These are phyloP conservation scores for Globisporangium spiculum DNA, from an alignment of 352 stramenopile genomes.

Conservation along the genomic window DNA sequence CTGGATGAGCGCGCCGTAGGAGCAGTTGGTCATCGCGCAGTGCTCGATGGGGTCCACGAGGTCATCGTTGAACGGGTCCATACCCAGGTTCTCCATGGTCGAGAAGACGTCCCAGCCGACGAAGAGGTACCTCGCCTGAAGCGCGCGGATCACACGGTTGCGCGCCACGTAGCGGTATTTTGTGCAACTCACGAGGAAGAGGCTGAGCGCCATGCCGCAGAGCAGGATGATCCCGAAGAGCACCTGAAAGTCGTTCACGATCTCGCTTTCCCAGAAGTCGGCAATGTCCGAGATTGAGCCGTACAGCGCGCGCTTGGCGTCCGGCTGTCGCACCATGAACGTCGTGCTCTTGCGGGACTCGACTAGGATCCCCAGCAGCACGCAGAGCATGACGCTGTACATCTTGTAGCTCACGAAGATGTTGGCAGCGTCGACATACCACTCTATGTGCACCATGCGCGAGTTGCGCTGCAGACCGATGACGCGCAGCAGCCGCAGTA, in stretches of 20 bases:
- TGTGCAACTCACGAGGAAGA: constrained; percentile 15
- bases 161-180: constrained; percentile 16
- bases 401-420: constrained; percentile 34
- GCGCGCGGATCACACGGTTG: constrained; percentile 22
- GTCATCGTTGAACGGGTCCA: constrained; percentile 20
- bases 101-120: constrained; percentile 20
- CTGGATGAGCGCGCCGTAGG: constrained; percentile 21
- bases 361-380: constrained; percentile 22
- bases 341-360: constrained; percentile 19
- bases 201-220: constrained; percentile 2
- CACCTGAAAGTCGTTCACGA: constrained; percentile 23
- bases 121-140: constrained; percentile 26
- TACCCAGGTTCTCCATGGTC: constrained; percentile 24
- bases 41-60: constrained; percentile 5
- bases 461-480: constrained; percentile 8
- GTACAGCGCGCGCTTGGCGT: constrained; percentile 18
- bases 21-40: constrained; percentile 22
- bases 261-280: constrained; percentile 30
- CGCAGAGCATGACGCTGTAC: constrained; percentile 28
- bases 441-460: constrained; percentile 3
- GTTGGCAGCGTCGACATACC: constrained; percentile 21
- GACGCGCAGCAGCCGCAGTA: constrained; percentile 9
- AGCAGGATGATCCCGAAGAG: constrained; percentile 18
- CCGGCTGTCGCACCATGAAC: constrained; percentile 17
- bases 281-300: constrained; percentile 19